Percentiles rank a stretch among this genome's conserved stretches.
Evolutionary conservation across 2,329 filamentous ascomycete genomes (phyloP).

Genomic region (Tolypocladium tundrense): DNA sequence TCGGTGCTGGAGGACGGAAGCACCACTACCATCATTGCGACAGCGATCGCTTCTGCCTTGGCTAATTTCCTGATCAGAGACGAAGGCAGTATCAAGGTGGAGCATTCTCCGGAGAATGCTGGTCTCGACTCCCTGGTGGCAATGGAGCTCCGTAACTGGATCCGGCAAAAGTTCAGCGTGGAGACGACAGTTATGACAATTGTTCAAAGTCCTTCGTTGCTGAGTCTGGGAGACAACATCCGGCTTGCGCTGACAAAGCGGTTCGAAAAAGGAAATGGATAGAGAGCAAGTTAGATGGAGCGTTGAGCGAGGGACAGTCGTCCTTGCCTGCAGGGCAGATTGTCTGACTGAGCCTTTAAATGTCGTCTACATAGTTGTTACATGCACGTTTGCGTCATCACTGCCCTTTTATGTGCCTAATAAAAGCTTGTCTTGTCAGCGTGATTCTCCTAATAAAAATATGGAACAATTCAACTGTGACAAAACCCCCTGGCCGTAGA

Average conservation of each 20-base stretch:
- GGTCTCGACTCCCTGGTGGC: conserved; percentile 14
- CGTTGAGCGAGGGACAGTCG: too few species aligned
- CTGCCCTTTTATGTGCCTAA: too few species aligned
- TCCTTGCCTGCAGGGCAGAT: too few species aligned
- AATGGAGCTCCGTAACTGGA: conserved; percentile 14
- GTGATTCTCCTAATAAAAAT: too few species aligned
- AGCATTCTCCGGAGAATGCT: conserved; percentile 1
- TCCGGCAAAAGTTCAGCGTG: conserved; percentile 7
- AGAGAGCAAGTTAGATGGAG: background rate
- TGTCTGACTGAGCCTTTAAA: too few species aligned
- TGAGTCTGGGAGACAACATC: background rate
- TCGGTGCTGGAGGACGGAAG: background rate
- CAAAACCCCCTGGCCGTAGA: too few species aligned
- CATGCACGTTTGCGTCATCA: too few species aligned
- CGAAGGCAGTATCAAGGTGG: conserved; percentile 4
- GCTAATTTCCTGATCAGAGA: conserved; percentile 7
- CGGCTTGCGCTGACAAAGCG: background rate
- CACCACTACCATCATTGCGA: background rate
- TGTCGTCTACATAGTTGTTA: too few species aligned
- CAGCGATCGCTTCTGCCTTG: background rate
- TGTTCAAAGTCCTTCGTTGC: conserved; percentile 1
- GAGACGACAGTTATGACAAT: conserved; percentile 12
- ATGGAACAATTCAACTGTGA: too few species aligned
- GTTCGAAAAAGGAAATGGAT: background rate
- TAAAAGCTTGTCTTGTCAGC: too few species aligned